Evolutionary conservation across 2,329 filamentous ascomycete genomes (phyloP).

Genomic region (Phoma sp.): DNA sequence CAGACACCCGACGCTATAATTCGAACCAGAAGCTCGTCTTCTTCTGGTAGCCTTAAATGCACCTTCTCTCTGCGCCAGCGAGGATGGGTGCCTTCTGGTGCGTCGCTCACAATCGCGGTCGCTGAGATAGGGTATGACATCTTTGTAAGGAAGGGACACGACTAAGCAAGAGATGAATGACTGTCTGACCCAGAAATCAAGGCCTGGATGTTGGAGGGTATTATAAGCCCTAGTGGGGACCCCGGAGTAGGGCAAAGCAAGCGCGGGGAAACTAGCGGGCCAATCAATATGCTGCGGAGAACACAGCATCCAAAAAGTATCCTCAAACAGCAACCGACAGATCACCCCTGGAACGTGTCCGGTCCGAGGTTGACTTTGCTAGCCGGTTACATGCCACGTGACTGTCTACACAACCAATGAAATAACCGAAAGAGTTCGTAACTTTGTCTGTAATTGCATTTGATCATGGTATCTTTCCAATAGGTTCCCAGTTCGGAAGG

Average conservation of each 20-base stretch:
- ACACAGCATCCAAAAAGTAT: neutral
- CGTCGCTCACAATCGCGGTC: conserved; percentile 49
- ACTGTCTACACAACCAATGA: neutral
- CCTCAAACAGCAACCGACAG: neutral
- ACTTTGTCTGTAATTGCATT: too few species aligned
- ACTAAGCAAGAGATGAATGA: neutral
- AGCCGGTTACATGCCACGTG: conserved; percentile 1
- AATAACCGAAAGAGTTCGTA: neutral
- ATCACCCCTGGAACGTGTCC: neutral
- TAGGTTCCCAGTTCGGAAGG: too few species aligned
- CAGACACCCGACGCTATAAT: conserved; percentile 63
- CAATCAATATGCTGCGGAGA: neutral
- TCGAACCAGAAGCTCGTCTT: conserved; percentile 60
- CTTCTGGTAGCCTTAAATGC: conserved; percentile 42
- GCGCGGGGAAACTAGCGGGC: neutral
- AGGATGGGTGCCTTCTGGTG: conserved; percentile 42
- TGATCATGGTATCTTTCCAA: too few species aligned
- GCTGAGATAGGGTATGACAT: conserved; percentile 20
- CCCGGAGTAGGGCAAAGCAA: neutral
- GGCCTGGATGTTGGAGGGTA: neutral
- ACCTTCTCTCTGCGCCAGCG: conserved; percentile 52
- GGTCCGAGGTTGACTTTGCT: conserved; percentile 5
- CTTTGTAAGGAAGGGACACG: neutral
- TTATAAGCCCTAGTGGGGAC: neutral
- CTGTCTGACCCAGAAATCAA: neutral